phyloP scores from a whole-genome alignment of 441 rosid genomes.

The Pelargonium cotyledonis region DNA sequence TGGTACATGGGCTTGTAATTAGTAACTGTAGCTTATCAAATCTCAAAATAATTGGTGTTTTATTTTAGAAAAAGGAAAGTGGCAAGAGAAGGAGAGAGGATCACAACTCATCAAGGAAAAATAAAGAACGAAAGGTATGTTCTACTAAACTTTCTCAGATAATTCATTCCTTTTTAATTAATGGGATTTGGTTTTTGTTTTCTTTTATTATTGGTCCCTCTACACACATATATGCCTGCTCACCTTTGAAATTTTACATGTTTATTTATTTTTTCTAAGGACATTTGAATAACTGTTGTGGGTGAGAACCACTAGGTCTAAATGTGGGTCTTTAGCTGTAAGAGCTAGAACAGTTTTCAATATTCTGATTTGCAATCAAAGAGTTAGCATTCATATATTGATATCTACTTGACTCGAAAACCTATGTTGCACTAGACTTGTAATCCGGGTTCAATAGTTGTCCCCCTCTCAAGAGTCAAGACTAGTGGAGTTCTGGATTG shows the following conservation, averaged over 20 bases:
- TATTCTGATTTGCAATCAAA: too few relatives aligned
- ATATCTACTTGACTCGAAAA: too few relatives aligned
- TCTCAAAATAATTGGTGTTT: slow-evolving; percentile 17
- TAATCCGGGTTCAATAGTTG: too few relatives aligned
- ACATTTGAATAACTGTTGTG: background rate
- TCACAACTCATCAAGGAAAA: slow-evolving; percentile 63
- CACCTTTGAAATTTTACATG: background rate
- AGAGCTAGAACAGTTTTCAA: too few relatives aligned
- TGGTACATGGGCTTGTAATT: background rate
- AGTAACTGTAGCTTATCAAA: background rate
- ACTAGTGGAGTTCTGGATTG: too few relatives aligned
- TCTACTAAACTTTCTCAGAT: slow-evolving; percentile 6
- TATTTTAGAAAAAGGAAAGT: slow-evolving; percentile 67
- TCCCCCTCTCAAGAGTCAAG: too few relatives aligned
- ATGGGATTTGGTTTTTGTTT: background rate
- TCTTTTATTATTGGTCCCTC: background rate
- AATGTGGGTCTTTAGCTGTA: too few relatives aligned
- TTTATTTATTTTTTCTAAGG: background rate
- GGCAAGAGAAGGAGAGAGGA: slow-evolving; percentile 88
- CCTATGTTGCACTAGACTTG: too few relatives aligned
- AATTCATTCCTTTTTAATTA: background rate
- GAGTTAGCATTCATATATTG: too few relatives aligned
- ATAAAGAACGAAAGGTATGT: slow-evolving; percentile 70
- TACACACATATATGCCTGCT: background rate
- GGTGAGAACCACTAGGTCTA: too few relatives aligned